phyloP scores from a whole-genome alignment of 2,329 filamentous ascomycete species.

The Lithohypha guttulata region DNA sequence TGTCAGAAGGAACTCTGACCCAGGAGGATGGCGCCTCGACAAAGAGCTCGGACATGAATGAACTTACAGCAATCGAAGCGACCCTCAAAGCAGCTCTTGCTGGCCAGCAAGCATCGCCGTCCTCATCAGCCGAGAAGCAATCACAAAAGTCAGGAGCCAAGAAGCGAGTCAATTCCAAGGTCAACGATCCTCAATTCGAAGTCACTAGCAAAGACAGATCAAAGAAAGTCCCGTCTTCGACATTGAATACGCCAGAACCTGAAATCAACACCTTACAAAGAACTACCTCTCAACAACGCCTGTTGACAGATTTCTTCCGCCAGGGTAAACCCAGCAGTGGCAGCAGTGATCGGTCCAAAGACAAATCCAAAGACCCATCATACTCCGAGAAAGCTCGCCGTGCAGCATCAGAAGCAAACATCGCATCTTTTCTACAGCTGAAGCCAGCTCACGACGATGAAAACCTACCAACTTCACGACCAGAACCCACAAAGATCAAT shows the following conservation, averaged over 20 bases:
- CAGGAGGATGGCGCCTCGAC: neutral
- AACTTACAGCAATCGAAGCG: slow-evolving; percentile 5
- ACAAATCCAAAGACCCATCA: neutral
- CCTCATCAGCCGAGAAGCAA: neutral
- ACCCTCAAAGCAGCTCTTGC: slow-evolving; percentile 1
- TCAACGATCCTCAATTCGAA: neutral
- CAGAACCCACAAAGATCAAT: neutral
- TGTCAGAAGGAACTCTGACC: neutral
- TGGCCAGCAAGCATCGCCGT: neutral
- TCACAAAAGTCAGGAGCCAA: neutral
- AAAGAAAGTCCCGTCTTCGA: neutral
- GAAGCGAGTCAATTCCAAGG: neutral
- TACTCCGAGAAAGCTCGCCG: neutral
- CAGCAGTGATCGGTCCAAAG: neutral
- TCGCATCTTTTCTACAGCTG: slow-evolving; percentile 2
- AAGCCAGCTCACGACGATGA: neutral
- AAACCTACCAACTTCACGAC: neutral
- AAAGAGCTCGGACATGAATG: neutral
- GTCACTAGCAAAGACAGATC: neutral
- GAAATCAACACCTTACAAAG: neutral
- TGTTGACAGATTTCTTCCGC: slow-evolving; percentile 1
- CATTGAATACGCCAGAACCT: neutral
- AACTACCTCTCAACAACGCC: neutral
- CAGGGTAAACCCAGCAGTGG: neutral
- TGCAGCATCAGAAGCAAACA: slow-evolving; percentile 1